Evolutionary conservation across 108 stramenopile genomes (phyloP).

Genomic region (Cyclotella atomus): DNA sequence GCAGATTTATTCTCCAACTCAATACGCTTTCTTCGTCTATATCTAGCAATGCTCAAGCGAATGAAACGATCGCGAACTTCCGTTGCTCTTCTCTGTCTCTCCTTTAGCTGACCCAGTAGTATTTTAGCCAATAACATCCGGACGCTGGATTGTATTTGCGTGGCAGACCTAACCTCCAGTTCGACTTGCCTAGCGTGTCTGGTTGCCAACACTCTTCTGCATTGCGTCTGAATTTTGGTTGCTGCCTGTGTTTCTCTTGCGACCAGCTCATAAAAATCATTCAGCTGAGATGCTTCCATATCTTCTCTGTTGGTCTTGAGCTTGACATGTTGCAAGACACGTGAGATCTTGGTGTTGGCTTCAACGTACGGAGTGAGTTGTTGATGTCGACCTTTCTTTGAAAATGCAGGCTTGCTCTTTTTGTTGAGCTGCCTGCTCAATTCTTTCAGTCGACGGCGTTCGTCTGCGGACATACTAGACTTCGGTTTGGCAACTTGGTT

Average conservation of each 20-base stretch:
- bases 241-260: conserved; percentile 42
- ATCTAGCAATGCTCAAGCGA: conserved; percentile 31
- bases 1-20: conserved; percentile 39
- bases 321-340: conserved; percentile 39
- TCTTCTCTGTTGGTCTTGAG: conserved; percentile 28
- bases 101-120: conserved; percentile 4
- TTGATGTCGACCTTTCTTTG: neutral
- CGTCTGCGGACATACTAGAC: conserved; percentile 6
- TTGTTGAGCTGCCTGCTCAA: conserved; percentile 10
- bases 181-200: conserved; percentile 1
- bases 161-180: conserved; percentile 13
- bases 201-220: conserved; percentile 39
- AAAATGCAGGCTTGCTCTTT: neutral
- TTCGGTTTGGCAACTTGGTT: neutral
- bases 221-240: conserved; percentile 38
- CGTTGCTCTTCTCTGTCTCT: conserved; percentile 15
- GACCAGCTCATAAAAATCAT: conserved; percentile 40
- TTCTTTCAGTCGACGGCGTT: conserved; percentile 27
- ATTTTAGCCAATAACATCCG: conserved; percentile 30
- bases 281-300: conserved; percentile 38
- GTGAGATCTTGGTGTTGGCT: conserved; percentile 44
- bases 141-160: conserved; percentile 34
- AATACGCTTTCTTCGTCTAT: conserved; percentile 24
- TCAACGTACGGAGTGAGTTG: conserved; percentile 39
- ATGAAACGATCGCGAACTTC: conserved; percentile 3